A percentile compares a stretch with the other conserved stretches of the same genome.
Evolutionary conservation across 2,329 filamentous ascomycete species (phyloP).

Genomic region (Colletotrichum sojae): DNA sequence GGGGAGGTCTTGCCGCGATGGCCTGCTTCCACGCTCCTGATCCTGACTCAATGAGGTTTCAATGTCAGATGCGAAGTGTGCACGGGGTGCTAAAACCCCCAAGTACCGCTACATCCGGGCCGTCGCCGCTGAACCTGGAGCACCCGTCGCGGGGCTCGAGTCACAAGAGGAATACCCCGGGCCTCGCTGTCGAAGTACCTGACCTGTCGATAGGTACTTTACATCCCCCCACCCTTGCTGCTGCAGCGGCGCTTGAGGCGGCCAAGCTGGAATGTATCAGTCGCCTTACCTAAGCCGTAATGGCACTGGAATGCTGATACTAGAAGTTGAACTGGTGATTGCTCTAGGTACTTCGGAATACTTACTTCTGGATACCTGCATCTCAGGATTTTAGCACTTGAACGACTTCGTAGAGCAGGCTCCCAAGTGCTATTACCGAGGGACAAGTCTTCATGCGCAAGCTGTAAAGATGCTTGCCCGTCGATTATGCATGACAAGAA

Average conservation of each 20-base stretch:
- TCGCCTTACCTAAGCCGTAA: constrained; percentile 30
- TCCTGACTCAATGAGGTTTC: constrained; percentile 35
- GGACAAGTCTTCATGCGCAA: background rate
- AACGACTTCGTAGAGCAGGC: no score
- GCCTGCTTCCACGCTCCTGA: constrained; percentile 4
- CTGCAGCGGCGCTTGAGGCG: constrained; percentile 5
- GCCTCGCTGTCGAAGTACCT: no score
- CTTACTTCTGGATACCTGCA: constrained; percentile 1
- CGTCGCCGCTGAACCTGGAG: constrained; percentile 17
- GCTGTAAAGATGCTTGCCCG: no score
- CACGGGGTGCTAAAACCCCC: constrained; percentile 16
- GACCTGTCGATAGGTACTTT: no score
- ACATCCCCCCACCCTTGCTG: constrained; percentile 21
- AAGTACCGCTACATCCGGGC: constrained; percentile 36
- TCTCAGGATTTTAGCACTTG: constrained; percentile 24
- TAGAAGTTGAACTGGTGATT: no score
- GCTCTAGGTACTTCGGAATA: no score
- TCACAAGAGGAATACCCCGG: no score
- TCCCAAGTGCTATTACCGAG: no score
- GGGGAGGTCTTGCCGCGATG: background rate
- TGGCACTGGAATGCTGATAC: background rate
- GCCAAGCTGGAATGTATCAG: background rate
- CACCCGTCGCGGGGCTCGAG: constrained; percentile 16
- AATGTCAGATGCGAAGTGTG: constrained; percentile 26
- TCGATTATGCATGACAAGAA: background rate